Evolutionary conservation across 2,329 filamentous ascomycete species (phyloP).

Genomic region (Juglanconis juglandina): DNA sequence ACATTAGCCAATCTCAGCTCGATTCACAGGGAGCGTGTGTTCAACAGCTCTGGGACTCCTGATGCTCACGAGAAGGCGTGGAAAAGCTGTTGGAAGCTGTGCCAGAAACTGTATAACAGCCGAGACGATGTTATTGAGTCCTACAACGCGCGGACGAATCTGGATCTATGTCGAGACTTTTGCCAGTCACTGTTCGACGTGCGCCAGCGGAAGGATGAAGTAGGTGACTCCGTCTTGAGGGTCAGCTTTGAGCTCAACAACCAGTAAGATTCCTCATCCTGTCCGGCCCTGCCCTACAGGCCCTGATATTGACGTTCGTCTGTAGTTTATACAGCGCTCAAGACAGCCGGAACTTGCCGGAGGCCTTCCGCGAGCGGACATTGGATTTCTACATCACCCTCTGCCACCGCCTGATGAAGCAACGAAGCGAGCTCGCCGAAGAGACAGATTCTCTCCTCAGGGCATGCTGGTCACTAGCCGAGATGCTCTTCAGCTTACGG

Average conservation of each 20-base stretch:
- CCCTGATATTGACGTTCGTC: conserved; percentile 23
- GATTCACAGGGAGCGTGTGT: conserved; percentile 75
- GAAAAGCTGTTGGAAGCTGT: conserved; percentile 92
- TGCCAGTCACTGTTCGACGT: conserved; percentile 90
- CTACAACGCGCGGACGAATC: conserved; percentile 68
- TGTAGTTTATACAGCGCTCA: conserved; percentile 80
- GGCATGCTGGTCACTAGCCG: conserved; percentile 85
- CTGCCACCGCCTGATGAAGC: conserved; percentile 95
- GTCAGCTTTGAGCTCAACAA: conserved; percentile 96
- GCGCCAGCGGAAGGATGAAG: conserved; percentile 71
- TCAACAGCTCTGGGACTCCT: conserved; percentile 69
- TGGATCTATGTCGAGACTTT: conserved; percentile 88
- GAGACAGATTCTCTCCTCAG: conserved; percentile 81
- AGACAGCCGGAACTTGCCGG: conserved; percentile 72
- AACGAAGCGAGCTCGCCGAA: conserved; percentile 71
- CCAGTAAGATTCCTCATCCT: conserved; percentile 52
- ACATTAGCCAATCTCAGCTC: conserved; percentile 82
- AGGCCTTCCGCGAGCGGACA: conserved; percentile 83
- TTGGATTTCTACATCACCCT: conserved; percentile 92
- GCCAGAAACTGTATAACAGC: conserved; percentile 82
- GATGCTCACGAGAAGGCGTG: conserved; percentile 84
- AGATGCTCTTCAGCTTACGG: conserved; percentile 87
- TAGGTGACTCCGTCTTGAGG: conserved; percentile 78
- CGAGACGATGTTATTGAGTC: conserved; percentile 65
- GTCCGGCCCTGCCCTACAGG: not conserved